Evolutionary conservation across 176 grass and related monocot genomes (phyloP).

Genomic region (Oryza brachyantha): DNA sequence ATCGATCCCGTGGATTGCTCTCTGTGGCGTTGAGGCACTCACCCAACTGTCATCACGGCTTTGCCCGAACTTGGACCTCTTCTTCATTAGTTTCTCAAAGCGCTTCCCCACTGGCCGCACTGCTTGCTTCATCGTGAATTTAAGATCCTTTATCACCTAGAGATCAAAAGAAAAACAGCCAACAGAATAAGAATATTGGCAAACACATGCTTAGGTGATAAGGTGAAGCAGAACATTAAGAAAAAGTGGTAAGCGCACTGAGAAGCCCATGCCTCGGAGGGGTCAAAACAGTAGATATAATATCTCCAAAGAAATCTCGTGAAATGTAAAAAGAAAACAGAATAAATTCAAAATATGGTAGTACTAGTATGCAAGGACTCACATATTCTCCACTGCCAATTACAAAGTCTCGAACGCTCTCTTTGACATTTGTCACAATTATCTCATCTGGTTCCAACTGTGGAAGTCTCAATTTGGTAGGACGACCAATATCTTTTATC

Average conservation of each 20-base stretch:
- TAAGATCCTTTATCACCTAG: conserved; percentile 86
- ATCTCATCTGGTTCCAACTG: conserved; percentile 51
- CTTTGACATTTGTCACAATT: conserved; percentile 67
- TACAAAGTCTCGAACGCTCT: conserved; percentile 68
- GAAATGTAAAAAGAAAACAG: neutral
- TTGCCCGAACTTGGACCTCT: conserved; percentile 40
- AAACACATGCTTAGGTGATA: neutral
- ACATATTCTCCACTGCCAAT: conserved; percentile 78
- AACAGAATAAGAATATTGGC: neutral
- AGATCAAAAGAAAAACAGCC: neutral
- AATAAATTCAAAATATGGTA: neutral
- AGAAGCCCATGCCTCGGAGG: neutral
- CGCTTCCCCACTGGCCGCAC: conserved; percentile 72
- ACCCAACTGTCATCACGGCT: conserved; percentile 69
- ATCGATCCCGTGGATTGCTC: conserved; percentile 60
- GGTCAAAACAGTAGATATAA: neutral
- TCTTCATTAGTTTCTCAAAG: conserved; percentile 63
- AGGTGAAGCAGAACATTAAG: neutral
- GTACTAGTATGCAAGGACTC: conserved; percentile 22
- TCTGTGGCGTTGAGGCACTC: conserved; percentile 32
- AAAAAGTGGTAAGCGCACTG: neutral
- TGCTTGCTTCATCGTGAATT: conserved; percentile 81
- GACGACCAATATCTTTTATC: conserved; percentile 58
- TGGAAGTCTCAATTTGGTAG: conserved; percentile 62
- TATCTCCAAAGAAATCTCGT: neutral